These are phyloP conservation scores for Gamarada debralockiae DNA, from an alignment of 495 filamentous ascomycete species.

Conservation along the genomic window DNA sequence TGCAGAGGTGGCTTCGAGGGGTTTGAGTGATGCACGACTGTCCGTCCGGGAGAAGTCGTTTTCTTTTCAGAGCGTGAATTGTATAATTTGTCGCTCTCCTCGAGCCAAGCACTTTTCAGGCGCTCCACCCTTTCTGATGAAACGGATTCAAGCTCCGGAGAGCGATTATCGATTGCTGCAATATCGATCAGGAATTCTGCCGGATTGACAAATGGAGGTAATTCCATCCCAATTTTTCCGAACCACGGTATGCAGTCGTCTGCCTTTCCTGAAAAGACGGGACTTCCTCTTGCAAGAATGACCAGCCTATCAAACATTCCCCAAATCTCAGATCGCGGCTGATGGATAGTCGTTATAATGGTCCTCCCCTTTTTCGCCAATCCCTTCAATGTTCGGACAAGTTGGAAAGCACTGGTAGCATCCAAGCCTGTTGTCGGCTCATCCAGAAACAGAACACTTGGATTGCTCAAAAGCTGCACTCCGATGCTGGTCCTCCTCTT, in stretches of 20 bases:
- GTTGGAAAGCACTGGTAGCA: slow-evolving; percentile 70
- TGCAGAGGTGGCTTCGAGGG: slow-evolving; percentile 1
- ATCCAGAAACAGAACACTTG: slow-evolving; percentile 69
- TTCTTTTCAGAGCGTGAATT: slow-evolving; percentile 4
- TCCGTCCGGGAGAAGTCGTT: background rate
- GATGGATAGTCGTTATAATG: slow-evolving; percentile 68
- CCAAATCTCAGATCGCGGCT: slow-evolving; percentile 74
- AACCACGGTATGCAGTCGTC: slow-evolving; percentile 56
- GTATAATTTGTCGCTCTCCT: slow-evolving; percentile 27
- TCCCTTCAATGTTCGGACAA: slow-evolving; percentile 62
- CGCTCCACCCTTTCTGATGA: slow-evolving; percentile 51
- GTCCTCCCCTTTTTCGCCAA: slow-evolving; percentile 65
- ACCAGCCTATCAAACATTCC: slow-evolving; percentile 65
- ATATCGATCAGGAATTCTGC: slow-evolving; percentile 71
- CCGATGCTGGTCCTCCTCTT: slow-evolving; percentile 71
- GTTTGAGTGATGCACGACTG: background rate
- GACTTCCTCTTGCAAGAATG: slow-evolving; percentile 56
- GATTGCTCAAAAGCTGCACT: slow-evolving; percentile 71
- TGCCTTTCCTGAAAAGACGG: slow-evolving; percentile 59
- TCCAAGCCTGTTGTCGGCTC: slow-evolving; percentile 75
- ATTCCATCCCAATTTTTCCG: slow-evolving; percentile 42
- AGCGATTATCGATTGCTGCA: slow-evolving; percentile 65
- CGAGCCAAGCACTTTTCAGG: slow-evolving; percentile 51
- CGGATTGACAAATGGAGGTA: slow-evolving; percentile 68
- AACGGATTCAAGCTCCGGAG: slow-evolving; percentile 52